Evolutionary conservation across 2,329 filamentous ascomycete genomes (phyloP), one percentile per base, ranked within the genome.

Genomic region (Stagonosporopsis chrysanthemi): DNA sequence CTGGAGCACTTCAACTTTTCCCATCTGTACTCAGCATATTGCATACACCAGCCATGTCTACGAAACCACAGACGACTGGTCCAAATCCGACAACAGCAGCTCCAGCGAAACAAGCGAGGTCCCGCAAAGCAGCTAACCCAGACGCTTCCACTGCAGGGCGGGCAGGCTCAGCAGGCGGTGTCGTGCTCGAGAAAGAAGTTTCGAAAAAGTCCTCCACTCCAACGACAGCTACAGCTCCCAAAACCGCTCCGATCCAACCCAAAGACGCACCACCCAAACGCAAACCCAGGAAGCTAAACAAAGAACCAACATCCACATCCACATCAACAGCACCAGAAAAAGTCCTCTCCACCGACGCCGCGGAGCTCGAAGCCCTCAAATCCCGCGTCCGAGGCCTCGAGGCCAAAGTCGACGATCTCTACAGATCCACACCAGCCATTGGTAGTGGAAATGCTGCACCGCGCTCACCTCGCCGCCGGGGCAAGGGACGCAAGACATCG

Each of bases 391-490:
- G 69, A 28, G 72, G 70, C 17, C 65, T 76, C 12, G 74, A 76
- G 60, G 68, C 73, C 8, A 75, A 75, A 47, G 73, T 76, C 6
- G 74, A 76, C 50, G 68, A 74, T 14, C 63, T 76, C 1, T 75
- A 75, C 50, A 67, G 62, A 23, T 50, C 48, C 26, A 40, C 57
- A n/a, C 46, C 33, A 46, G n/a, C 24, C 3, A 4, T 8, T 14
- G 33, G 44, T n/a, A 5, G 50, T 22, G 35, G 17, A 5, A 17
- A 0, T 22, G 17, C 63, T 5, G 43, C 56, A 4, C 62, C 59
- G 1, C 70, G 71, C 9, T 75, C 71, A 7, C 71, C 72, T 8
- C 72, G 71, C 2, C 69, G 69, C 19, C 61, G 71, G 22, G 74
- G 70, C 12, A 75, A 74, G 58, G 68, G 66, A 1, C 65, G 68